Evolutionary conservation across 2,329 filamentous ascomycete species (phyloP), one percentile per base, ranked within the genome.

Genomic region (Cladorrhinum sp.): DNA sequence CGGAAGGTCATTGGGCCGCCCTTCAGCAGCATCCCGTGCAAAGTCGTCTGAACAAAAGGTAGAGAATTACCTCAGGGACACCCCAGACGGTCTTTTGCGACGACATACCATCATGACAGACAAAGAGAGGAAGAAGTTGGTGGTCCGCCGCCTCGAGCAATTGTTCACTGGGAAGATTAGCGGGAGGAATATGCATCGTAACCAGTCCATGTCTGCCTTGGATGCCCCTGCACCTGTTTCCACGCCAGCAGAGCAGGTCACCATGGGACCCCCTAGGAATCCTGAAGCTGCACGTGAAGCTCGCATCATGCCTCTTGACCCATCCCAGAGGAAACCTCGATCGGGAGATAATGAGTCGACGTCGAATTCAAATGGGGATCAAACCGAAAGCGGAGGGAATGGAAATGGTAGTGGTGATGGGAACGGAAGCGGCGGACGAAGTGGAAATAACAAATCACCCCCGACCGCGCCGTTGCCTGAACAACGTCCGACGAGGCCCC

Each of bases 131-230:
- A 92, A 91, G 77, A 91, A 87, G 70, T 70, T 92, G 20, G 88
- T 94, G 0, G 91, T 94, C 2, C 82, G 85, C 58, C 83, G 90
- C 1, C 73, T 96, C 5, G 91, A 96, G 69, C 89, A 93, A 64
- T 80, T 96, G 1, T 96, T 95, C 64, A 92, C 90, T 0, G 91
- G 91, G 2, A 90, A 88, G 69, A 79, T 81, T 18, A 74, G 72
- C 3, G 76, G 76, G 3, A 74, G 77, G 69, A 71, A 79, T 74
- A 52, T 66, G 33, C 68, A 64, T 39, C 71, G 65, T 14, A 69
- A 63, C 50, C 73, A 66, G 59, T 61, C 61, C 5, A 42, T 58
- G 26, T 61, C 53, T 6, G 46, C 58, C 9, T 57, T 59, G 49
- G 64, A 59, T n/a, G 51, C 54, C 2, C 57, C 58, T 30, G 51